Conservation (phyloP, 495 filamentous ascomycete species). For the Cercophora scortea region DNA sequence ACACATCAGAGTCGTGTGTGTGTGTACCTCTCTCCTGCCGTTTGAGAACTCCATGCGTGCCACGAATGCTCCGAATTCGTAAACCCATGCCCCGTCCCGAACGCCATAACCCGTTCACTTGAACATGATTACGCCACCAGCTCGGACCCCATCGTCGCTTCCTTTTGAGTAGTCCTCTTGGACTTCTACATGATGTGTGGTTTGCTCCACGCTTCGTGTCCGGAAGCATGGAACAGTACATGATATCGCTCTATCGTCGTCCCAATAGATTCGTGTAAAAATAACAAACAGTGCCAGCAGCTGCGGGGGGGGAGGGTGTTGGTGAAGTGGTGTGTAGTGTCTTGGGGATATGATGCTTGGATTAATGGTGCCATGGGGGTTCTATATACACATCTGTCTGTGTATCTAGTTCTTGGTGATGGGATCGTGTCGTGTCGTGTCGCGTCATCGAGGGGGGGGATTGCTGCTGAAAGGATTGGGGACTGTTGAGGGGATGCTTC, state of each 20-base stretch:
- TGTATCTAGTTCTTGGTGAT: constrained; percentile 17
- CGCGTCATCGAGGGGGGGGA: constrained; percentile 12
- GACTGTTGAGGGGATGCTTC: constrained; percentile 6
- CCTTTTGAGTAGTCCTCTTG: constrained; percentile 8
- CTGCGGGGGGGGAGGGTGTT: constrained; percentile 5
- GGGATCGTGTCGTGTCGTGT: constrained; percentile 20
- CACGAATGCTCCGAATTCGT: background rate
- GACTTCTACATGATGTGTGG: constrained; percentile 23
- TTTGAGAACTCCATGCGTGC: constrained; percentile 10
- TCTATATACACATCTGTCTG: constrained; percentile 27
- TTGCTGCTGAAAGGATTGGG: constrained; percentile 12
- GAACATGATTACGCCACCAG: constrained; percentile 12
- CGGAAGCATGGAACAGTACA: constrained; percentile 24
- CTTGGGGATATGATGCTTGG: constrained; percentile 19
- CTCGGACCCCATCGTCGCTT: constrained; percentile 4
- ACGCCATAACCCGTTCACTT: constrained; percentile 17
- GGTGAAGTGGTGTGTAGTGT: constrained; percentile 18
- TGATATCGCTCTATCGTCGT: constrained; percentile 22
- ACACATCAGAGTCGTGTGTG: background rate
- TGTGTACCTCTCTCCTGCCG: constrained; percentile 2
- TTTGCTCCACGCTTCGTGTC: constrained; percentile 15
- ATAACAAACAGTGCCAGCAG: constrained; percentile 15
- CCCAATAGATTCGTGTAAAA: constrained; percentile 11
- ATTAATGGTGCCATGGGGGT: constrained; percentile 12
- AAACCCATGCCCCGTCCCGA: constrained; percentile 1